These are phyloP conservation scores for Actinomortierella wolfii DNA, from an alignment of 371 early-diverging fungal genomes.

Conservation along the genomic window DNA sequence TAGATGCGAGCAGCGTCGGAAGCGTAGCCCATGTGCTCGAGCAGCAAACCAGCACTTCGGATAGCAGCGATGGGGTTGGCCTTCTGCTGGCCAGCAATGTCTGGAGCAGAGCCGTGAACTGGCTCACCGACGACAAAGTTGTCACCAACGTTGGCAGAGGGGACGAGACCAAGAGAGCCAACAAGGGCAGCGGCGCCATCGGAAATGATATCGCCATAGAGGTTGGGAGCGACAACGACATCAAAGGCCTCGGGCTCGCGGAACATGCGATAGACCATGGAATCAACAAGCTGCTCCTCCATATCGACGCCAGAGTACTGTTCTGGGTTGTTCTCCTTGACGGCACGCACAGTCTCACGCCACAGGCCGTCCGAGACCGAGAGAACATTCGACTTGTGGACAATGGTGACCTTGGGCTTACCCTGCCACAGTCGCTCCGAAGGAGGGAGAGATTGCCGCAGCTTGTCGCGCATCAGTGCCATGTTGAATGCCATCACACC, in stretches of 20 bases:
- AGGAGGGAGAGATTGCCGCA: conserved; percentile 63
- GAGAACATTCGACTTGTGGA: conserved; percentile 96
- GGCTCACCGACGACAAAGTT: conserved; percentile 94
- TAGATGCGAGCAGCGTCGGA: conserved; percentile 79
- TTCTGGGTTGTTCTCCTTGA: conserved; percentile 67
- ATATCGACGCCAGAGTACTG: conserved; percentile 67
- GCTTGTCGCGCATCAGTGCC: conserved; percentile 78
- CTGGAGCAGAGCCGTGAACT: conserved; percentile 95
- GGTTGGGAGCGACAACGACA: conserved; percentile 93
- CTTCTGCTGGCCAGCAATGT: conserved; percentile 94
- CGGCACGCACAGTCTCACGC: conserved; percentile 84
- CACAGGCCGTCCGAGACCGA: conserved; percentile 93
- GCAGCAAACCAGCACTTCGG: conserved; percentile 88
- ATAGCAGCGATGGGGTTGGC: conserved; percentile 95
- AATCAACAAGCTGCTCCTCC: conserved; percentile 95
- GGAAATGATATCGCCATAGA: conserved; percentile 95
- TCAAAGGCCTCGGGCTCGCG: conserved; percentile 94
- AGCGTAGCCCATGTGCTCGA: conserved; percentile 81
- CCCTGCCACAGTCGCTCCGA: conserved; percentile 68
- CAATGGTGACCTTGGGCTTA: conserved; percentile 86
- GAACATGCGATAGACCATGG: conserved; percentile 97
- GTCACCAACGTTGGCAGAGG: conserved; percentile 94
- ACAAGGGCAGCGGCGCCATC: conserved; percentile 96
- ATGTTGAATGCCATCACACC: conserved; percentile 88
- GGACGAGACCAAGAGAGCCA: conserved; percentile 92